These are phyloP conservation scores for Pseudofabraea citricarpa DNA, from an alignment of 2,329 filamentous ascomycete genomes.

Conservation along the genomic window DNA sequence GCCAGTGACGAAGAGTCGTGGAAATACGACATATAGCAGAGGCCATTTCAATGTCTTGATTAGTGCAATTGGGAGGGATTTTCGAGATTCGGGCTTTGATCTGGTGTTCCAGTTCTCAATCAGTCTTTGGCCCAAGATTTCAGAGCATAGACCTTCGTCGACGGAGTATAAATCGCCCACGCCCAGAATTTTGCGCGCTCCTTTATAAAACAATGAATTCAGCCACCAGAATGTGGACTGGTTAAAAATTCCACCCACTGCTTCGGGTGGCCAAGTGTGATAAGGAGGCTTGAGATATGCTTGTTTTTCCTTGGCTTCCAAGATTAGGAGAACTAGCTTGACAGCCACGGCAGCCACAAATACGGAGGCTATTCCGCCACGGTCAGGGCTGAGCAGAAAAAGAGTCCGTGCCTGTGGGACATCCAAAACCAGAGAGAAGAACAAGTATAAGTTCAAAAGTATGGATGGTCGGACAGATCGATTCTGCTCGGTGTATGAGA, in stretches of 20 bases:
- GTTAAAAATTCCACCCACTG: slow-evolving; percentile 24
- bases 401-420: slow-evolving; percentile 3
- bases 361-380: background rate
- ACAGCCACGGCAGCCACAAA: background rate
- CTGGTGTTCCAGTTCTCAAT: no score
- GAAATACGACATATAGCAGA: background rate
- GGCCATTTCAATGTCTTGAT: no score
- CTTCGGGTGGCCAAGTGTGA: slow-evolving; percentile 12
- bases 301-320: slow-evolving; percentile 2
- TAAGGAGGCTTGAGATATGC: slow-evolving; percentile 2
- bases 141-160: background rate
- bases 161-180: no score
- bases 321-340: slow-evolving; percentile 1
- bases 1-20: slow-evolving; percentile 4
- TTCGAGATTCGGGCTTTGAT: no score
- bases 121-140: no score
- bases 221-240: slow-evolving; percentile 28
- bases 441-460: background rate
- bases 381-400: background rate
- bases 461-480: slow-evolving; percentile 3
- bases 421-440: background rate
- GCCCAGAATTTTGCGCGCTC: no score
- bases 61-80: no score
- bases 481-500: slow-evolving; percentile 4
- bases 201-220: slow-evolving; percentile 23